Conservation (phyloP, 352 stramenopile genomes). For the Phytopythium helicoides region DNA sequence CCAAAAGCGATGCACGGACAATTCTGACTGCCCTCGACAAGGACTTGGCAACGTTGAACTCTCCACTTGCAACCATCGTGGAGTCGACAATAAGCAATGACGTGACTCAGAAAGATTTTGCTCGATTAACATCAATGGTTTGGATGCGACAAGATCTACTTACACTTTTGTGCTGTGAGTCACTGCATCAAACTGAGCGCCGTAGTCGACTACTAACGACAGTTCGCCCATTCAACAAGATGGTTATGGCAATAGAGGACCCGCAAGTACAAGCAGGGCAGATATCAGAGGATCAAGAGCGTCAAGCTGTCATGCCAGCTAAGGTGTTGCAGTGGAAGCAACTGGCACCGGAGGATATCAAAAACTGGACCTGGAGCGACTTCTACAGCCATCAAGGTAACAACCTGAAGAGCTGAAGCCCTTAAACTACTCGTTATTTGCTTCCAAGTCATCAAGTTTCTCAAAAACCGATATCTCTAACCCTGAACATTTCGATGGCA, state of each 20-base stretch:
- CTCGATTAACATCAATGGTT: constrained; percentile 12
- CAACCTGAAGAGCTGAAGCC: constrained; percentile 54
- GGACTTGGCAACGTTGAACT: constrained; percentile 54
- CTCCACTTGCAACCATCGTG: constrained; percentile 38
- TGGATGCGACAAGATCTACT: constrained; percentile 50
- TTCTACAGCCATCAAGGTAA: constrained; percentile 35
- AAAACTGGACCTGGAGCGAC: constrained; percentile 57
- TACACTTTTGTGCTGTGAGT: constrained; percentile 64
- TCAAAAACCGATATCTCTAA: not conserved
- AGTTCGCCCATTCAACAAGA: constrained; percentile 46
- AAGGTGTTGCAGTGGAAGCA: constrained; percentile 63
- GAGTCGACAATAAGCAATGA: constrained; percentile 20
- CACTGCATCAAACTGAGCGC: constrained; percentile 49
- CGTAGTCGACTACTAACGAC: constrained; percentile 60
- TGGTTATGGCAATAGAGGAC: constrained; percentile 19
- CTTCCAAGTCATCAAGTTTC: constrained; percentile 9
- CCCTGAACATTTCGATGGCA: too few relatives aligned
- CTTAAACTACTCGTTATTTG: constrained; percentile 47
- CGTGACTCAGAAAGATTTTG: not conserved
- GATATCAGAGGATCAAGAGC: constrained; percentile 8
- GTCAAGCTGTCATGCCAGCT: constrained; percentile 13
- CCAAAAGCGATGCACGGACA: constrained; percentile 10
- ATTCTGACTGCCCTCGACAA: constrained; percentile 44
- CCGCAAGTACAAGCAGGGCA: not conserved
- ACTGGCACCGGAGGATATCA: constrained; percentile 59